Percentiles rank a stretch among this genome's conserved stretches.
Evolutionary conservation across 768 basidiomycete genomes (phyloP).

Genomic region (Hygrophoropsis aurantiaca): DNA sequence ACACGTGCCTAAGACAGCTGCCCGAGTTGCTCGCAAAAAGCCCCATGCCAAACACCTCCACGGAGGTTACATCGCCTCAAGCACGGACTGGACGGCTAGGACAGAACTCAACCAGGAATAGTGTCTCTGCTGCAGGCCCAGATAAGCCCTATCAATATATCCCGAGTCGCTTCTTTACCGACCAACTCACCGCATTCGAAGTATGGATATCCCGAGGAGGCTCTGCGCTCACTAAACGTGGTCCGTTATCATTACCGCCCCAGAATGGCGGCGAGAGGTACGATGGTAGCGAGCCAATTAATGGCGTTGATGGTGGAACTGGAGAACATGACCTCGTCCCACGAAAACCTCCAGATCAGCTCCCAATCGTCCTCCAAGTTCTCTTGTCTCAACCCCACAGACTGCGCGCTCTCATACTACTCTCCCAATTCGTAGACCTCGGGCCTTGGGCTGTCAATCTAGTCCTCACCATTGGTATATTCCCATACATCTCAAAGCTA

Average conservation of each 20-base stretch:
- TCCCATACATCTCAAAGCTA: constrained; percentile 96
- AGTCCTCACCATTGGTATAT: constrained; percentile 94
- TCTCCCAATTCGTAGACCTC: constrained; percentile 96
- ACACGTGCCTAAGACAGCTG: constrained; percentile 91
- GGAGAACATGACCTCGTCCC: constrained; percentile 59
- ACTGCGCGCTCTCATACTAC: constrained; percentile 89
- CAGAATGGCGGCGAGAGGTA: constrained; percentile 35
- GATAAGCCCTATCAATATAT: constrained; percentile 70
- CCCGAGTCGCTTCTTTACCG: constrained; percentile 90
- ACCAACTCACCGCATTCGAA: constrained; percentile 95
- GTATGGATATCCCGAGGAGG: constrained; percentile 97
- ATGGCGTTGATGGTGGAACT: constrained; percentile 13
- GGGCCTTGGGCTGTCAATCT: constrained; percentile 99
- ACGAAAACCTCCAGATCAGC: constrained; percentile 92
- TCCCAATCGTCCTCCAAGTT: constrained; percentile 97
- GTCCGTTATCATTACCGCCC: constrained; percentile 70
- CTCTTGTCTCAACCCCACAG: constrained; percentile 95
- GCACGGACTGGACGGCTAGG: constrained; percentile 9
- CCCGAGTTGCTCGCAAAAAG: constrained; percentile 68
- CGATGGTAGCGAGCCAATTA: constrained; percentile 9
- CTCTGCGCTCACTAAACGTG: constrained; percentile 75
- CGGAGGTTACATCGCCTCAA: constrained; percentile 15
- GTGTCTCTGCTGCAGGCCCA: constrained; percentile 19
- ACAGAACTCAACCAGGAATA: constrained; percentile 20
- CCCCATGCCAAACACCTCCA: constrained; percentile 18